Conservation (phyloP, 768 basidiomycete genomes). For the Dentipellis sp. region DNA sequence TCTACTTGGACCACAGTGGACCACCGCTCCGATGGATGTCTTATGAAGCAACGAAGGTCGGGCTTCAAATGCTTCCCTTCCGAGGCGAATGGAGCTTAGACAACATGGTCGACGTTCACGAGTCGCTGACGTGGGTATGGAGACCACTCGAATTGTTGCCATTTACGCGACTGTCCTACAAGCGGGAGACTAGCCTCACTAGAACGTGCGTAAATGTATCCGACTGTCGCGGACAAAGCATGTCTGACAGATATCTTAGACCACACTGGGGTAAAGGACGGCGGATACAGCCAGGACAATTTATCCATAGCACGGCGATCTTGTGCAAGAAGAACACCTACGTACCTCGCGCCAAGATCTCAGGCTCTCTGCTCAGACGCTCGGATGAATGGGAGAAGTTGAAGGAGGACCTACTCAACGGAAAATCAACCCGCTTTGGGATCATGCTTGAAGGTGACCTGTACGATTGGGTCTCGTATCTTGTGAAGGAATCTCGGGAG, state of each 20-base stretch:
- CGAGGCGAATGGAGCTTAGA: constrained; percentile 1
- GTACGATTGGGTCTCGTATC: background rate
- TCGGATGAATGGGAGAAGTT: background rate
- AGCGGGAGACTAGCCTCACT: background rate
- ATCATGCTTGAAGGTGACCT: background rate
- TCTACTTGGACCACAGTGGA: constrained; percentile 11
- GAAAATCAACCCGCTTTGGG: background rate
- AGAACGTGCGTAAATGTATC: background rate
- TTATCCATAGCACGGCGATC: background rate
- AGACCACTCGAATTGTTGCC: background rate
- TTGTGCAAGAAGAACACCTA: background rate
- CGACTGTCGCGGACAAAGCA: background rate
- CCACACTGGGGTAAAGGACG: background rate
- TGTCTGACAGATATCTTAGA: background rate
- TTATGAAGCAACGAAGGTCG: constrained; percentile 15
- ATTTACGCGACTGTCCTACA: background rate
- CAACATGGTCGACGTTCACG: background rate
- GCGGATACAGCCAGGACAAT: background rate
- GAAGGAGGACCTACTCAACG: background rate
- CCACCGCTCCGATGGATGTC: constrained; percentile 19
- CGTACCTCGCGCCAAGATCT: background rate
- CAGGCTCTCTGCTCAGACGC: background rate
- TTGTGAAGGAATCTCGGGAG: background rate
- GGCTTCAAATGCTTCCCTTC: constrained; percentile 7
- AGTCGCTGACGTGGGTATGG: background rate